Conservation (phyloP, 495 filamentous ascomycete species). For the Podospora pseudoanserina region DNA sequence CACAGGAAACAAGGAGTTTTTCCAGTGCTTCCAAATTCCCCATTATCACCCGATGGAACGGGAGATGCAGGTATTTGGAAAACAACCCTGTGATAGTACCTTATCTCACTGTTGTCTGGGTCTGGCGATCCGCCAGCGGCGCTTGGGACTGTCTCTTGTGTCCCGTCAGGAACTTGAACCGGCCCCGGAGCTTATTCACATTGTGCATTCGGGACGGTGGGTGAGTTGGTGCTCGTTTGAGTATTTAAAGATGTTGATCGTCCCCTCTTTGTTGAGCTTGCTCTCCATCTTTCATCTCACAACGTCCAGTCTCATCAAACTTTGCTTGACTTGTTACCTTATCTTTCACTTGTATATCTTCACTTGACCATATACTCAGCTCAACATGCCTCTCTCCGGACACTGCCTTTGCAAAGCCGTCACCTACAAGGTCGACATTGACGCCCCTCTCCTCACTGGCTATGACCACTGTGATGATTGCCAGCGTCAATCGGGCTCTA, state of each 20-base stretch:
- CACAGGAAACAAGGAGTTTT: background rate
- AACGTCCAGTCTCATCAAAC: background rate
- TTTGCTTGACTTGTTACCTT: background rate
- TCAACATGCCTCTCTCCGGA: conserved; percentile 60
- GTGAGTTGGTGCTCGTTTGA: background rate
- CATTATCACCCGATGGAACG: background rate
- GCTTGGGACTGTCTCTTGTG: background rate
- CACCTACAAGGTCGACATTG: conserved; percentile 58
- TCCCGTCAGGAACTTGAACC: background rate
- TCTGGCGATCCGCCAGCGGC: background rate
- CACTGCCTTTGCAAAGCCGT: conserved; percentile 70
- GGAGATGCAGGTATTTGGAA: background rate
- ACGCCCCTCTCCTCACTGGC: conserved; percentile 52
- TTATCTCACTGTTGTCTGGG: background rate
- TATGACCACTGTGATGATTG: conserved; percentile 74
- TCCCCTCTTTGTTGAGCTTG: background rate
- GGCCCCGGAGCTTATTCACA: background rate
- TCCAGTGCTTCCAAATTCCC: background rate
- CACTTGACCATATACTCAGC: background rate
- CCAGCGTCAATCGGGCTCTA: conserved; percentile 65
- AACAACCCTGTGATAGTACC: conserved; percentile 3
- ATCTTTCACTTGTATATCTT: background rate
- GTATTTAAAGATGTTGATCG: conserved; percentile 3
- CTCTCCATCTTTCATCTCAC: background rate
- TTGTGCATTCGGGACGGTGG: background rate